A percentile compares a stretch with the other conserved stretches of the same genome.
Evolutionary conservation across 2,329 filamentous ascomycete species (phyloP).

Genomic region (Sordariomycetes sp.): DNA sequence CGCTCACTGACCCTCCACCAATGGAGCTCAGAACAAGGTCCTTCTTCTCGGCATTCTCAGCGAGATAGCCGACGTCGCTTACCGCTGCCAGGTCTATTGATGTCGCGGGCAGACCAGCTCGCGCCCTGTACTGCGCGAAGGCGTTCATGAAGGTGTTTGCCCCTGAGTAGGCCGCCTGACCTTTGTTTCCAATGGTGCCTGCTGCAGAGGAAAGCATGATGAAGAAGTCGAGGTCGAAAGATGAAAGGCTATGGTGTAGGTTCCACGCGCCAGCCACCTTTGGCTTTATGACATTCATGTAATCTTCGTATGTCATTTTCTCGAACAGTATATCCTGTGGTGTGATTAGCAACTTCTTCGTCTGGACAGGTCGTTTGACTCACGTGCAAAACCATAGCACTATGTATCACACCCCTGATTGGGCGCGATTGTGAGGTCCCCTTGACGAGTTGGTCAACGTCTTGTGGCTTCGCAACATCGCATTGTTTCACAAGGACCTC

Average conservation of each 20-base stretch:
- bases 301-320: conserved; percentile 25
- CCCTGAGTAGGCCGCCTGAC: conserved; percentile 27
- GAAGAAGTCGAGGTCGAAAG: conserved; percentile 23
- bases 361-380: too few relatives aligned
- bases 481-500: background rate
- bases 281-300: conserved; percentile 17
- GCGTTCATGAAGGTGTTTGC: conserved; percentile 27
- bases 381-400: too few relatives aligned
- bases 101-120: conserved; percentile 30
- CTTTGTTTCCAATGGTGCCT: conserved; percentile 17
- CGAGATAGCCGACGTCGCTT: conserved; percentile 38
- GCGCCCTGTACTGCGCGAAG: conserved; percentile 25
- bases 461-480: too few relatives aligned
- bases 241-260: conserved; percentile 19
- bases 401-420: too few relatives aligned
- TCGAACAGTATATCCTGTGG: too few relatives aligned
- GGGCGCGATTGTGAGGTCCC: too few relatives aligned
- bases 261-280: conserved; percentile 32
- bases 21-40: conserved; percentile 34
- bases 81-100: conserved; percentile 45
- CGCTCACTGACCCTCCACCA: conserved; percentile 36
- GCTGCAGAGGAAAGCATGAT: conserved; percentile 31
- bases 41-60: conserved; percentile 35
- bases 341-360: too few relatives aligned
- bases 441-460: too few relatives aligned